Evolutionary conservation across 129 eudicot genomes (phyloP).

Genomic region (Cynara cardunculus): DNA sequence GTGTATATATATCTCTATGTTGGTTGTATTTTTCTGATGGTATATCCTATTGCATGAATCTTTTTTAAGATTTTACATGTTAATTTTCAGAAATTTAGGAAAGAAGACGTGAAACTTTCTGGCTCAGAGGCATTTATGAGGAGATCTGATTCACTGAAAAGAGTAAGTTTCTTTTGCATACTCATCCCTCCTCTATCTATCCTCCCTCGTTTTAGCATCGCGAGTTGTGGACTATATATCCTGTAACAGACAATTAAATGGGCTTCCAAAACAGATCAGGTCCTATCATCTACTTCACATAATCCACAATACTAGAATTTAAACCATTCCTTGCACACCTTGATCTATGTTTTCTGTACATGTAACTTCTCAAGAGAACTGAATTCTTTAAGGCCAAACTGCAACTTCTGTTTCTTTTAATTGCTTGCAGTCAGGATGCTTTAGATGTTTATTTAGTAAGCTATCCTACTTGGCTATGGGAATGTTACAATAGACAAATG

Average conservation of each 20-base stretch:
- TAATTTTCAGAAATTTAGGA: slow-evolving; percentile 74
- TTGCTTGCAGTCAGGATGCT: too few species aligned
- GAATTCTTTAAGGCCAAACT: too few species aligned
- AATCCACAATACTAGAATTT: background rate
- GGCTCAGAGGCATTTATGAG: slow-evolving; percentile 89
- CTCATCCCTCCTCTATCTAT: background rate
- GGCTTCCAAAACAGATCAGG: background rate
- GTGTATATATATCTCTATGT: background rate
- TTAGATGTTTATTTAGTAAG: background rate
- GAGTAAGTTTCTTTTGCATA: slow-evolving; percentile 40
- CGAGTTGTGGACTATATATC: too few species aligned
- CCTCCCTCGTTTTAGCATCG: background rate
- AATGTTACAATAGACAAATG: background rate
- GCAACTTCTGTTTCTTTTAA: too few species aligned
- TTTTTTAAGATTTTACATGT: slow-evolving; percentile 12
- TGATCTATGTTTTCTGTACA: background rate
- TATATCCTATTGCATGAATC: background rate
- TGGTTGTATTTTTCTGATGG: slow-evolving; percentile 12
- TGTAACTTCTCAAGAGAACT: too few species aligned
- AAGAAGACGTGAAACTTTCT: slow-evolving; percentile 86
- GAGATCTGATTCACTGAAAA: slow-evolving; percentile 83
- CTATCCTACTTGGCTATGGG: background rate
- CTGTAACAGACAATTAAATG: background rate
- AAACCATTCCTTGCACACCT: background rate
- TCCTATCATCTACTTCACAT: background rate